A percentile compares a stretch with the other conserved stretches of the same genome.
Evolutionary conservation across 2,329 filamentous ascomycete genomes (phyloP).

Genomic region (Colletotrichum noveboracense): DNA sequence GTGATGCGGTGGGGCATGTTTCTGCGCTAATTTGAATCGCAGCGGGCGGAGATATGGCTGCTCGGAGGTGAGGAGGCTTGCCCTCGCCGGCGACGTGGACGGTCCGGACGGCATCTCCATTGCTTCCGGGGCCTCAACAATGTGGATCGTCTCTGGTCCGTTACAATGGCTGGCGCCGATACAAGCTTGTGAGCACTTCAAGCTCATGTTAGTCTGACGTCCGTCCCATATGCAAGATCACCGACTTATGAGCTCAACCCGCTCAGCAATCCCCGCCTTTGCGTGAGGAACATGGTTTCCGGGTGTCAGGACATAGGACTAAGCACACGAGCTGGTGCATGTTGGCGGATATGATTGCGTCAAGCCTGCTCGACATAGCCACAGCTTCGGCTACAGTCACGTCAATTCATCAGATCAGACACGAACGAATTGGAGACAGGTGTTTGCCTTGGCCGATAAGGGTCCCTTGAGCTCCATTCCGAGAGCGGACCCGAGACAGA

Average conservation of each 20-base stretch:
- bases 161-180: not conserved
- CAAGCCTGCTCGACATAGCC: not conserved
- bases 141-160: not conserved
- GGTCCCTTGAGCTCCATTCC: not conserved
- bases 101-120: not conserved
- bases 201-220: not conserved
- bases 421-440: not conserved
- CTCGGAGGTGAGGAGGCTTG: not conserved
- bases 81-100: not conserved
- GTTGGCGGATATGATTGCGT: slow-evolving; percentile 2
- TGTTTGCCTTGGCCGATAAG: not conserved
- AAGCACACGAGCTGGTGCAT: not conserved
- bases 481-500: slow-evolving; percentile 1
- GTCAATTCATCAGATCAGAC: not conserved
- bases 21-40: not conserved
- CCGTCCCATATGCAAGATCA: not conserved
- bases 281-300: not conserved
- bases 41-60: not conserved
- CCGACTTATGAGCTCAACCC: not conserved
- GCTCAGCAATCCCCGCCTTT: not conserved
- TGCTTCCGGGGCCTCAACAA: not conserved
- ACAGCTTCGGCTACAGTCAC: not conserved
- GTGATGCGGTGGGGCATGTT: not conserved
- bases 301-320: not conserved
- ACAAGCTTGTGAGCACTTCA: not conserved